phyloP scores from a whole-genome alignment of 1,284 basidiomycete species.

The Cutaneotrichosporon mucoides region DNA sequence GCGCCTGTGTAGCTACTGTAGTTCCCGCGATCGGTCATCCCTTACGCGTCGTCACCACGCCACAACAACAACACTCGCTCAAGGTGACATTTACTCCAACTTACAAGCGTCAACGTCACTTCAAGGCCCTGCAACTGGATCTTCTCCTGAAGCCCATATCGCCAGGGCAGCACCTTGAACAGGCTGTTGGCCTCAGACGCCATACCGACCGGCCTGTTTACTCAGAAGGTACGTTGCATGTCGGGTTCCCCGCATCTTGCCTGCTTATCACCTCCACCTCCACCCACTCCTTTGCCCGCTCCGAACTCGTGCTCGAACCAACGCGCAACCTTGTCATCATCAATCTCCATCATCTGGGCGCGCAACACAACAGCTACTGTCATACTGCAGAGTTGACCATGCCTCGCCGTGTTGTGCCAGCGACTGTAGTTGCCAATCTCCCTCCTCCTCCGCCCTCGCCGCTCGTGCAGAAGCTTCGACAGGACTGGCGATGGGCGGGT shows the following conservation, averaged over 20 bases:
- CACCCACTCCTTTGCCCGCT: slow-evolving; percentile 4
- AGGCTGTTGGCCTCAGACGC: too few relatives aligned
- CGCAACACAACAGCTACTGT: too few relatives aligned
- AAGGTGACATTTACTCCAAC: too few relatives aligned
- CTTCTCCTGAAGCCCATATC: too few relatives aligned
- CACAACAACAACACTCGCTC: too few relatives aligned
- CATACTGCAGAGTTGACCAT: slow-evolving; percentile 14
- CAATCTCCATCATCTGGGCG: background rate
- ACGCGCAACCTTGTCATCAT: background rate
- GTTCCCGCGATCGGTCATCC: too few relatives aligned
- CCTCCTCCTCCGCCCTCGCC: slow-evolving; percentile 43
- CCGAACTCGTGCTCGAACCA: background rate
- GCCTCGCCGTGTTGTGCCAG: slow-evolving; percentile 28
- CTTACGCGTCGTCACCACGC: too few relatives aligned
- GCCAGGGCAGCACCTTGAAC: too few relatives aligned
- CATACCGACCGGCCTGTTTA: too few relatives aligned
- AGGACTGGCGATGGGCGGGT: slow-evolving; percentile 49
- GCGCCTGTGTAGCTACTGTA: too few relatives aligned
- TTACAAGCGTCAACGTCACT: too few relatives aligned
- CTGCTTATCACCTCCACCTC: slow-evolving; percentile 12
- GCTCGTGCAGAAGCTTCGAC: slow-evolving; percentile 39
- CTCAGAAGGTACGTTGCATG: background rate
- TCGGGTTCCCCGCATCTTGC: background rate
- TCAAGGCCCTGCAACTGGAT: too few relatives aligned
- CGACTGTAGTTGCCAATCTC: slow-evolving; percentile 20